Percentiles rank a stretch among this genome's conserved stretches.
phyloP scores from a whole-genome alignment of 2,329 filamentous ascomycete species.

The Claviceps quebecensis region DNA sequence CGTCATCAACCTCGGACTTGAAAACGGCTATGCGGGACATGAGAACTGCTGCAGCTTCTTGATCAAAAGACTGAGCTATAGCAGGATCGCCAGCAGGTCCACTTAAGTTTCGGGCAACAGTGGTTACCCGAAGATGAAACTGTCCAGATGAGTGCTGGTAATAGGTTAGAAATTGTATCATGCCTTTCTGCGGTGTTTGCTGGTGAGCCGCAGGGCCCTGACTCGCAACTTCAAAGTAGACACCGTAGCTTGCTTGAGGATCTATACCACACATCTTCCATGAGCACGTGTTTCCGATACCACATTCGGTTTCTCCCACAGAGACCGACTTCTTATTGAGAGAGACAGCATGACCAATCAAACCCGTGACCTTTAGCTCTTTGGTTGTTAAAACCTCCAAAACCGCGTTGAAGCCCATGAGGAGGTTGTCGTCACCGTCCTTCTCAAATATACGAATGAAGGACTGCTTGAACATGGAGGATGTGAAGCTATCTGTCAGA shows the following conservation, averaged over 20 bases:
- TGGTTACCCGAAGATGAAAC: constrained; percentile 91
- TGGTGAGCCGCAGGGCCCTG: constrained; percentile 81
- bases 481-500: constrained; percentile 93
- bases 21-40: constrained; percentile 99
- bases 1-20: constrained; percentile 96
- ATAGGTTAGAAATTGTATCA: constrained; percentile 97
- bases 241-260: constrained; percentile 79
- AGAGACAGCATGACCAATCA: constrained; percentile 93
- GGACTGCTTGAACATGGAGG: constrained; percentile 98
- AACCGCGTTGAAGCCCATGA: constrained; percentile 97
- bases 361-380: constrained; percentile 91
- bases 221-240: constrained; percentile 95
- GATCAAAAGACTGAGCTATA: constrained; percentile 93
- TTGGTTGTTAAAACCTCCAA: constrained; percentile 94
- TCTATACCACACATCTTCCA: constrained; percentile 99
- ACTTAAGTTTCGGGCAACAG: constrained; percentile 78
- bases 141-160: constrained; percentile 96
- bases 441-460: constrained; percentile 97
- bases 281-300: constrained; percentile 94
- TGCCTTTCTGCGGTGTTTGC: constrained; percentile 76
- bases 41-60: constrained; percentile 90
- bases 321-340: constrained; percentile 96
- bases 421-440: constrained; percentile 80
- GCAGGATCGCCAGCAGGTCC: constrained; percentile 89
- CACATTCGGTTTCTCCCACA: constrained; percentile 94